phyloP scores from a whole-genome alignment of 164 flowering plant species.

The Echeveria elegans region DNA sequence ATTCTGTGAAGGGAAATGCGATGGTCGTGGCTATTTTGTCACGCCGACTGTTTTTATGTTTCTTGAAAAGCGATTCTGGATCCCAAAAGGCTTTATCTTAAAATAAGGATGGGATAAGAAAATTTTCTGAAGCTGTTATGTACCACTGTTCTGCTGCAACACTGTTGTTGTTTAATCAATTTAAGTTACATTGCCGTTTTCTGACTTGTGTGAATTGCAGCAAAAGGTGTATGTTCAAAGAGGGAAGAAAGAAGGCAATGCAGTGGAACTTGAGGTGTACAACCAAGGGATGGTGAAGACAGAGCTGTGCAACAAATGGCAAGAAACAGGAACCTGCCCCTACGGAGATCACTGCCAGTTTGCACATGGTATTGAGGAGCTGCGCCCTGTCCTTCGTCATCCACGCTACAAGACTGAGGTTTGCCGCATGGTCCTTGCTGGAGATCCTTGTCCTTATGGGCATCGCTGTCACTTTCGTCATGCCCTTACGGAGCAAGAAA shows the following conservation, averaged over 20 bases:
- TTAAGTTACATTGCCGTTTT: background rate
- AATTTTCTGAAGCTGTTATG: background rate
- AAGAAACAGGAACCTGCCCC: conserved; percentile 69
- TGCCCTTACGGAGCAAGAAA: conserved; percentile 64
- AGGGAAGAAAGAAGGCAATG: conserved; percentile 41
- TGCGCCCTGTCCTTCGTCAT: conserved; percentile 88
- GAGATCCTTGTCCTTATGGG: conserved; percentile 76
- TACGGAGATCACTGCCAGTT: conserved; percentile 79
- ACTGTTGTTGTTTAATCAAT: background rate
- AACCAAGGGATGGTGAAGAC: conserved; percentile 88
- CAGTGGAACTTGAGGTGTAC: conserved; percentile 65
- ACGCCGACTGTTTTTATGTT: no score
- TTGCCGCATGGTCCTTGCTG: conserved; percentile 82
- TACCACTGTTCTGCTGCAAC: background rate
- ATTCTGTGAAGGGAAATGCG: no score
- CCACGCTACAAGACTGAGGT: conserved; percentile 96
- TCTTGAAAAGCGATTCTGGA: no score
- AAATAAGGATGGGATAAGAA: background rate
- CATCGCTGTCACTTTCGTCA: conserved; percentile 97
- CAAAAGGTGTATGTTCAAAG: conserved; percentile 54
- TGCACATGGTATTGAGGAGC: conserved; percentile 85
- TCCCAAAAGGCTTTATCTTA: no score
- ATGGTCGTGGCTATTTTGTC: no score
- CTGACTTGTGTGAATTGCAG: conserved; percentile 18
- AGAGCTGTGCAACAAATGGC: conserved; percentile 96